Conservation (phyloP, 2,329 filamentous ascomycete species). For the Colletotrichum tabaci region DNA sequence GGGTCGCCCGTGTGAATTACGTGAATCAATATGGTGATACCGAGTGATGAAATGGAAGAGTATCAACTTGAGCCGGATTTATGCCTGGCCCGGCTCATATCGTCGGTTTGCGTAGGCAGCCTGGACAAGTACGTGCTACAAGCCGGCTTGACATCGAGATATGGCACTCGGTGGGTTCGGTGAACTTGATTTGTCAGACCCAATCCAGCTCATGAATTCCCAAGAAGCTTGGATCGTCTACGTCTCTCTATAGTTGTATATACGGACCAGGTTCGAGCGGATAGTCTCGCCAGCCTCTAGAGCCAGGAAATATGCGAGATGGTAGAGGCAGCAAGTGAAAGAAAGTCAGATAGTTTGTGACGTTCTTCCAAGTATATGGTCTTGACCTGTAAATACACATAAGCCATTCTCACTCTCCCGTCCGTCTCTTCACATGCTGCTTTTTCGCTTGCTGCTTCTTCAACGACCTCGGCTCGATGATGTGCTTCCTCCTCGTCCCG, state of each 20-base stretch:
- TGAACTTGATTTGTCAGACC: neutral
- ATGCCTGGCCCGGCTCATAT: neutral
- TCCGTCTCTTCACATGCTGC: conserved; percentile 10
- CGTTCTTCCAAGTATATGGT: too few species aligned
- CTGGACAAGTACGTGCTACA: neutral
- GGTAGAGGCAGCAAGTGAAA: too few species aligned
- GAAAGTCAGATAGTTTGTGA: too few species aligned
- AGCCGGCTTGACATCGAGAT: neutral
- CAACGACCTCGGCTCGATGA: conserved; percentile 34
- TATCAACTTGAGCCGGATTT: neutral
- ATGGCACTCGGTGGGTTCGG: neutral
- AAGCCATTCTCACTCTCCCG: neutral
- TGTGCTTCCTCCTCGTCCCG: conserved; percentile 21
- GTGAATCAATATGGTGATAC: neutral
- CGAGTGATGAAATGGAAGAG: too few species aligned
- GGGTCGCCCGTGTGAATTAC: neutral
- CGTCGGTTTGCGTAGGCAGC: too few species aligned
- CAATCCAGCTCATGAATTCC: neutral
- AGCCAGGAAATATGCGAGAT: neutral
- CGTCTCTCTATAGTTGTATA: neutral
- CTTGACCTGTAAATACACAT: too few species aligned
- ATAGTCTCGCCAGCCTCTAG: neutral
- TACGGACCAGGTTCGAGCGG: neutral
- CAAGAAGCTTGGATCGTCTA: too few species aligned
- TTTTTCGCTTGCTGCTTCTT: neutral